Evolutionary conservation across 768 basidiomycete genomes (phyloP), one percentile per base, ranked within the genome.

Genomic region (Fistulinella prunicolor): DNA sequence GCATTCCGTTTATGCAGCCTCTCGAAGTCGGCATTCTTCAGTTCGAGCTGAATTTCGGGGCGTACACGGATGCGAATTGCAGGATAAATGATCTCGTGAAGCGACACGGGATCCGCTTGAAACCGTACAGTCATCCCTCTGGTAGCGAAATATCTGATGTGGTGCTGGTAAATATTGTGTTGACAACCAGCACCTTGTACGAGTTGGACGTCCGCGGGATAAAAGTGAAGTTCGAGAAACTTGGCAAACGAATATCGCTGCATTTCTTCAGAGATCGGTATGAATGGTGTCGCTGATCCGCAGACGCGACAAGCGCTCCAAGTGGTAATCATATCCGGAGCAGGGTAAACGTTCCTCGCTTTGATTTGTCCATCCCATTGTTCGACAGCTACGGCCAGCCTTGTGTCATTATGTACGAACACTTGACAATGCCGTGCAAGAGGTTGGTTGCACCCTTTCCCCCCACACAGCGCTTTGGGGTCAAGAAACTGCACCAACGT

Each of bases 211-310:
- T 90, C 83, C 28, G 91, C 82, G 24, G 93, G 94, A 68, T 98
- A 96, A 67, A 97, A 97, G 62, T 93, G 89, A 22, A 95, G 81
- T 63, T 99, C 95, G 23, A 99, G 78, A 66, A 95, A 98, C 59
- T 96, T 94, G 29, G 88, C 91, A 64, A 97, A 95, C 5, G 94
- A 97, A 63, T 95, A 93, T 47, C 86, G 75, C 60, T 91, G 88
- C 77, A 94, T 93, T 64, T 95, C 93, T 57, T 90, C 86, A 2
- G 91, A 91, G 32, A 92, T 83, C 6, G 85, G 86, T 55, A 94
- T 88, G 68, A 94, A 89, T 3, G 91, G 89, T 3, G 90, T 94
- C 1, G 85, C 85, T 6, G 75, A 86, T 24, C 79, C 84, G 63
- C 83, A 91, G 21, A 85, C 68, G 48, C 85, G 80, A 67, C 96